Evolutionary conservation across 495 filamentous ascomycete species (phyloP), one percentile per base, ranked within the genome.

Genomic region (Podospora pseudocomata): DNA sequence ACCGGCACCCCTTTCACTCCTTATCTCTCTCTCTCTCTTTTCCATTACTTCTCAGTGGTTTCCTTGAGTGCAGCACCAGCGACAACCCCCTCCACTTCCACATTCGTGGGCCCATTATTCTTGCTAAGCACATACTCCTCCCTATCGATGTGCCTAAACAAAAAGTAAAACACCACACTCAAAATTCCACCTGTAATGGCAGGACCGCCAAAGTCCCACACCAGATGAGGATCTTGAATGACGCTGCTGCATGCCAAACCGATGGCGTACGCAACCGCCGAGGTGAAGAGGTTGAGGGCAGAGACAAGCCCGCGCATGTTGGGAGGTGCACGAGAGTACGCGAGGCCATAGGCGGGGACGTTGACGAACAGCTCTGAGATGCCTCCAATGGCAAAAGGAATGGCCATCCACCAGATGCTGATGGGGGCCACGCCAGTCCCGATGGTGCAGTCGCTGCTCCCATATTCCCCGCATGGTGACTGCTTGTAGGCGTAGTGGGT

Each of bases 271-370:
- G 85, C 88, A 26, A 89, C 68, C 19, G 86, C 86, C 15, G 79
- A 86, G 73, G 82, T 86, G 70, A 89, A 82, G 20, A 91, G 77
- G 75, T 87, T 90, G 59, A 92, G 74, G 19, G 87, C 85, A 71
- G 87, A 86, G 15, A 92, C 87, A 39, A 92, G 82, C 59, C 85
- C 86, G 65, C 88, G 85, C 90, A 92, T 92, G 70, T 82, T 85
- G 27, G 83, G 77, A 0, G 90, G 90, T 0, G 90, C 86, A 28
- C 90, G 87, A 6, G 89, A 87, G 80, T 89, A 92, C 2, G 89
- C 90, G 70, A 91, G 85, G 73, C 90, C 90, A 71, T 90, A 87
- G 0, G 87, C 89, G 0, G 90, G 91, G 3, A 91, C 88, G 53
- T 88, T 89, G 69, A 86, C 81, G 69, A 92, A 91, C 68, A 89